These are phyloP conservation scores for Yamadazyma scolyti DNA, from an alignment of 805 yeast genomes.

Conservation along the genomic window DNA sequence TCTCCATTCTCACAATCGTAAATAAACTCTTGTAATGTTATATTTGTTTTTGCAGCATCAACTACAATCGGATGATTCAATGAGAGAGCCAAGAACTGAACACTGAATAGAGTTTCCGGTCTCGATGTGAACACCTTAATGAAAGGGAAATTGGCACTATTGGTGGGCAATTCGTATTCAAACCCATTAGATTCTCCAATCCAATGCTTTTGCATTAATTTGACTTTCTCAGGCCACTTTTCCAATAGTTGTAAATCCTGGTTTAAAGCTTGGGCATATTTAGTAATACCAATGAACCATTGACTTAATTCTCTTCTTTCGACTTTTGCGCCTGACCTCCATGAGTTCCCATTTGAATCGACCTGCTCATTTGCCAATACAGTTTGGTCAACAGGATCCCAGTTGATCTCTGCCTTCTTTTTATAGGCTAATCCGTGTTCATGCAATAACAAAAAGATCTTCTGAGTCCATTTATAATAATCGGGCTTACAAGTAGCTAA, in stretches of 20 bases:
- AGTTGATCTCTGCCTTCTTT: conserved; percentile 83
- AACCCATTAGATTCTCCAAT: conserved; percentile 86
- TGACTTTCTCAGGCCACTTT: conserved; percentile 88
- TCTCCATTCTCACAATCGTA: conserved; percentile 39
- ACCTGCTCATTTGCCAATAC: conserved; percentile 96
- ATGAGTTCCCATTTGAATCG: conserved; percentile 82
- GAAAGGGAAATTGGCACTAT: conserved; percentile 22
- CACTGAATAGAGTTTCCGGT: conserved; percentile 82
- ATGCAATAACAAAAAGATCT: conserved; percentile 68
- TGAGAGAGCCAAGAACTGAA: conserved; percentile 79
- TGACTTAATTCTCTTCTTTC: conserved; percentile 80
- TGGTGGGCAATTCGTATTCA: conserved; percentile 51
- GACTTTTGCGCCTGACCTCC: conserved; percentile 96
- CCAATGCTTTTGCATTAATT: conserved; percentile 91
- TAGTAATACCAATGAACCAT: conserved; percentile 91
- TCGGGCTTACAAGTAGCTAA: conserved; percentile 81
- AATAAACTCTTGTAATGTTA: conserved; percentile 46
- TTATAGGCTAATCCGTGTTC: conserved; percentile 82
- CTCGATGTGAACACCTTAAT: conserved; percentile 74
- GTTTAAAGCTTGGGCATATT: conserved; percentile 66
- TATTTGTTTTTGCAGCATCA: conserved; percentile 33
- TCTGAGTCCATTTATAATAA: conserved; percentile 91
- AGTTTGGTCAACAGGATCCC: conserved; percentile 97
- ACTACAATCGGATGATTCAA: conserved; percentile 61
- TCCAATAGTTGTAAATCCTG: conserved; percentile 58